These are phyloP conservation scores for Apiospora rasikravindrae DNA, from an alignment of 2,329 filamentous ascomycete genomes.

Conservation along the genomic window DNA sequence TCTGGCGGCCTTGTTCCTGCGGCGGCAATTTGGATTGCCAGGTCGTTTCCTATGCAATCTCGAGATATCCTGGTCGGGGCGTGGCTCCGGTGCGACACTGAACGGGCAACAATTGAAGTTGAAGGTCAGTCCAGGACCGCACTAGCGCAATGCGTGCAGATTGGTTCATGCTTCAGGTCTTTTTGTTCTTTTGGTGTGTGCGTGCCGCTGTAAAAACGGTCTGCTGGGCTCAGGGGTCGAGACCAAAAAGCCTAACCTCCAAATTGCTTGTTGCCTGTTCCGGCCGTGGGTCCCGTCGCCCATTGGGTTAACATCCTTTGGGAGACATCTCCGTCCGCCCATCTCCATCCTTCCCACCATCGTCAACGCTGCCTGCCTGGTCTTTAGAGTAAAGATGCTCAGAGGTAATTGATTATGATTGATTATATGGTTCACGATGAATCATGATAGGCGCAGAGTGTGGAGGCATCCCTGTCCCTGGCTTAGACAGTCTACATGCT, in stretches of 20 bases:
- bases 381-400: neutral
- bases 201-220: neutral
- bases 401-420: too few relatives aligned
- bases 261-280: neutral
- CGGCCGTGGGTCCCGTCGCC: neutral
- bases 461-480: neutral
- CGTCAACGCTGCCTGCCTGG: neutral
- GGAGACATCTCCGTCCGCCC: conserved; percentile 5
- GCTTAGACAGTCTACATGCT: neutral
- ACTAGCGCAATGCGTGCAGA: neutral
- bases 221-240: neutral
- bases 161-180: neutral
- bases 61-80: neutral
- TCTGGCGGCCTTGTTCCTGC: neutral
- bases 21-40: neutral
- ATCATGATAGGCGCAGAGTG: neutral
- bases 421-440: neutral
- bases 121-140: too few relatives aligned
- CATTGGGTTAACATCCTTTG: neutral
- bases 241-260: neutral
- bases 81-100: neutral
- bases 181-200: neutral
- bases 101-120: neutral
- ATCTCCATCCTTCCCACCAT: too few relatives aligned
- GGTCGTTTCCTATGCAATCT: neutral